Evolutionary conservation across 2,329 filamentous ascomycete genomes (phyloP).

Genomic region (Boeremia lycopersici): DNA sequence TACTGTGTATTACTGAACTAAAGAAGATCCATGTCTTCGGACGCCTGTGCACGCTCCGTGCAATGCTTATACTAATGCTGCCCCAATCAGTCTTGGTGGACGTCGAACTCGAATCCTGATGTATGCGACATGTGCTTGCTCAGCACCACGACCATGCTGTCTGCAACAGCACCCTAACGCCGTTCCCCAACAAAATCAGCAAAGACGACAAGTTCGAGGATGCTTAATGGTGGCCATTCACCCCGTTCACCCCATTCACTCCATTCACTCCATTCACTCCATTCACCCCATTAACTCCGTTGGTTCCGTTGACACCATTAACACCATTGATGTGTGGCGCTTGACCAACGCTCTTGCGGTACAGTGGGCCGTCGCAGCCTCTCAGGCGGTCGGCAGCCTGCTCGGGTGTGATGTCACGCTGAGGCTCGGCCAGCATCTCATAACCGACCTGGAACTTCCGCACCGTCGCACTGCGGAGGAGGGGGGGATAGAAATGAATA

Average conservation of each 20-base stretch:
- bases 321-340: conserved; percentile 8
- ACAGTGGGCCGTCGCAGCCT: conserved; percentile 79
- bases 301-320: conserved; percentile 27
- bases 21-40: not conserved
- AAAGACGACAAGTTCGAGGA: not conserved
- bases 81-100: not conserved
- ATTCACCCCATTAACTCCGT: conserved; percentile 18
- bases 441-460: conserved; percentile 97
- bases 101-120: not conserved
- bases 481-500: conserved; percentile 95
- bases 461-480: conserved; percentile 90
- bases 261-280: conserved; percentile 22
- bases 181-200: not conserved
- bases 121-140: not conserved
- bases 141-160: not conserved
- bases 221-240: conserved; percentile 22
- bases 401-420: conserved; percentile 96
- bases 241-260: conserved; percentile 22
- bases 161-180: conserved; percentile 7
- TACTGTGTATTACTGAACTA: not conserved
- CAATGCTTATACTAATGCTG: conserved; percentile 11
- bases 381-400: conserved; percentile 83
- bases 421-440: conserved; percentile 96
- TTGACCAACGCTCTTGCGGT: conserved; percentile 65
- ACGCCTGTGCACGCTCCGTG: conserved; percentile 6